phyloP scores from a whole-genome alignment of 176 grass and related monocot species.

The Elymus sibiricus region DNA sequence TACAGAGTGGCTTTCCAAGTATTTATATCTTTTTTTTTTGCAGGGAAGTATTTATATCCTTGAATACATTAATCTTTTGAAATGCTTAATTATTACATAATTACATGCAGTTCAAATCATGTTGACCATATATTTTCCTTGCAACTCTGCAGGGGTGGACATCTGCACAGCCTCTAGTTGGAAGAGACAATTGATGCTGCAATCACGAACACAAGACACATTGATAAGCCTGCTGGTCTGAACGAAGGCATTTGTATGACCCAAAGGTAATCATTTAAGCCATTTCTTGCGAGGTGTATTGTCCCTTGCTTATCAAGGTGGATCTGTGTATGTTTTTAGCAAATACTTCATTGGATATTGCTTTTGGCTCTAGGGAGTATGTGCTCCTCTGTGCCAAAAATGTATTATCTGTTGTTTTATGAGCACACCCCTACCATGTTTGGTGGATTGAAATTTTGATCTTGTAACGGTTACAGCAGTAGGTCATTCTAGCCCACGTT shows the following conservation, averaged over 20 bases:
- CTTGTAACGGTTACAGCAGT: not conserved
- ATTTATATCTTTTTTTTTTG: no score
- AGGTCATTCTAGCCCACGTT: not conserved
- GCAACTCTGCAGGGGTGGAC: not conserved
- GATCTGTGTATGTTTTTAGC: not conserved
- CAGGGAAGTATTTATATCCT: not conserved
- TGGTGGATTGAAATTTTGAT: not conserved
- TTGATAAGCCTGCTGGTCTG: not conserved
- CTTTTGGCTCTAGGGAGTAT: no score
- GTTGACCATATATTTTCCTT: not conserved
- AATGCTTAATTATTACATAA: no score
- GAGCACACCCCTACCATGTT: not conserved
- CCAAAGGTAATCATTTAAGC: not conserved
- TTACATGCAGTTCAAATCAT: not conserved
- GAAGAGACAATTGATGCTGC: not conserved
- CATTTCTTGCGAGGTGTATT: conserved; percentile 14
- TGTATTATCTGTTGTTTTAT: not conserved
- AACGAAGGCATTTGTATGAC: not conserved
- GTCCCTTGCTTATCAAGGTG: not conserved
- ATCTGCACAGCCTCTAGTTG: not conserved
- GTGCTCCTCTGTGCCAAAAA: no score
- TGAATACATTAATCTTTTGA: not conserved
- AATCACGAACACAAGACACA: not conserved
- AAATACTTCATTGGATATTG: not conserved
- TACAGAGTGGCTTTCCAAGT: not conserved